Conservation (phyloP, 108 stramenopile genomes). For the Conticribra guillardii region DNA sequence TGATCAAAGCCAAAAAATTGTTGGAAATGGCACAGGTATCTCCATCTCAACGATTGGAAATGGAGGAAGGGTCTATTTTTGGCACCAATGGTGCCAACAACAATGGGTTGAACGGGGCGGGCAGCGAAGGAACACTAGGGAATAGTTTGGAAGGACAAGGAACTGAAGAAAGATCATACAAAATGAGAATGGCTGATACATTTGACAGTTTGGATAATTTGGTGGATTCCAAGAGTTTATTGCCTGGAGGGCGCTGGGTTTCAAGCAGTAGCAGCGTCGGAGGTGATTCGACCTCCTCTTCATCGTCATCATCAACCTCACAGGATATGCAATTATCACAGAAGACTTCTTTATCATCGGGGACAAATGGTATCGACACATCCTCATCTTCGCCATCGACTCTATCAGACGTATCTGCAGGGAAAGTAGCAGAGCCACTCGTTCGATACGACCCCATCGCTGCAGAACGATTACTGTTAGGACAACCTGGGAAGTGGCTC, state of each 20-base stretch:
- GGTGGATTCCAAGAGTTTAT: conserved; percentile 45
- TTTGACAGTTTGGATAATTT: conserved; percentile 53
- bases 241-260: conserved; percentile 44
- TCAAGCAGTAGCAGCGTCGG: neutral
- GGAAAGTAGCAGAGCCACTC: conserved; percentile 86
- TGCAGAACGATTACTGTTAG: conserved; percentile 80
- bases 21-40: conserved; percentile 51
- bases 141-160: neutral
- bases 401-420: neutral
- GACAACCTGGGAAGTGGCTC: conserved; percentile 92
- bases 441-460: conserved; percentile 86
- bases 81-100: neutral
- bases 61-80: conserved; percentile 2
- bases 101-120: neutral
- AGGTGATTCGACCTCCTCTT: neutral
- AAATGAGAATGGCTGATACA: conserved; percentile 49
- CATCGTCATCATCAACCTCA: neutral
- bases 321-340: neutral
- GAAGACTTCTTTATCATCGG: too few relatives aligned
- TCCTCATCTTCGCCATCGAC: too few relatives aligned
- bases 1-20: conserved; percentile 37
- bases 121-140: neutral
- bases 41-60: conserved; percentile 43
- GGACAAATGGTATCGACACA: too few relatives aligned
- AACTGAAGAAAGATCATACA: neutral